Evolutionary conservation across 805 yeast genomes (phyloP), one percentile per base, ranked within the genome.

Genomic region (Suhomyces faveliae): DNA sequence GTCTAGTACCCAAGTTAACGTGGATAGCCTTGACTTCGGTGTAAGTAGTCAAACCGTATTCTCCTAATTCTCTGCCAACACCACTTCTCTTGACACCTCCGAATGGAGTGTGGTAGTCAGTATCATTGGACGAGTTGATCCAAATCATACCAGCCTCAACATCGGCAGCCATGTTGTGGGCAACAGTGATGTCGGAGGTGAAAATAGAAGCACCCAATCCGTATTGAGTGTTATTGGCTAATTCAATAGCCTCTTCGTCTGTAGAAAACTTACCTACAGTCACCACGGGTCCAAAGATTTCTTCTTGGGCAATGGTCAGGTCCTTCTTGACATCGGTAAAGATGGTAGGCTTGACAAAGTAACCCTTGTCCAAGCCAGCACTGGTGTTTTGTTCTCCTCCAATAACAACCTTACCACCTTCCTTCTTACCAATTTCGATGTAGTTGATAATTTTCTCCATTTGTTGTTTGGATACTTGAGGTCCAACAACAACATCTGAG

Each of bases 251-350:
- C 60, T 88, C 91, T 43, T 80, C 85, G 54, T 82, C 85, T 24
- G 82, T 71, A 30, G 70, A 62, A 69, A 89, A 89, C 65, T 79
- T 80, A 48, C 84, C 80, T 29, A 85, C 73, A 6, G 82, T 74
- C 21, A 84, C 89, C 27, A 89, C 96, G 12, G 96, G 96, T 15
- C 96, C 96, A 65, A 89, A 89, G 49, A 89, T 87, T 68, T 89
- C 96, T 66, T 89, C 96, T 54, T 76, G 76, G 48, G 84, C 85
- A 43, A 89, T 79, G 50, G 77, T 72, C 80, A 84, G 83, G 25
- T 75, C 64, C 51, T 84, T 83, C 46, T 73, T 76, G 42, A 86
- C 89, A 58, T 86, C 87, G 21, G 84, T 76, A 57, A 88, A 87
- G 38, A 89, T 74, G 3, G 95, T 87, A 49, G 96, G 96, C 57